Evolutionary conservation across 345 rosid species (phyloP).

Genomic region (Ailanthus altissimus): DNA sequence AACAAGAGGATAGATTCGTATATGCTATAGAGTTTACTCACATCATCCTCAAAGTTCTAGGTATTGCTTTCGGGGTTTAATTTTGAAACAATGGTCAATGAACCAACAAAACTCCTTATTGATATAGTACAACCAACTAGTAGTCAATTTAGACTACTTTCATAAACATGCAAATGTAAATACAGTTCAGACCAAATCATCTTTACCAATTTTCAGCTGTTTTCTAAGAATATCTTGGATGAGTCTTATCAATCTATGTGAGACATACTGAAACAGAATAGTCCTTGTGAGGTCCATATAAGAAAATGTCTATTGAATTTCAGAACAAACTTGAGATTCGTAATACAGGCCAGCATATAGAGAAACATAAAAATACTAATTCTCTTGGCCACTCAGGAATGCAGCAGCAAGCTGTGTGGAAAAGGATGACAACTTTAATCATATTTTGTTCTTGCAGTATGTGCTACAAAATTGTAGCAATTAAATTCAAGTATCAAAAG

Average conservation of each 20-base stretch:
- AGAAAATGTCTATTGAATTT: constrained; percentile 9
- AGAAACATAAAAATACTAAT: constrained; percentile 71
- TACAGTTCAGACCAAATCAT: neutral
- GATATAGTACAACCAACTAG: neutral
- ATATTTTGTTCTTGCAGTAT: neutral
- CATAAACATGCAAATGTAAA: neutral
- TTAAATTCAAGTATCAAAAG: neutral
- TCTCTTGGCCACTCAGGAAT: constrained; percentile 52
- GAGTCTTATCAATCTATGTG: neutral
- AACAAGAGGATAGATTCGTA: no score
- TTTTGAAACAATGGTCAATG: neutral
- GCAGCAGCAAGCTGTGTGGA: constrained; percentile 53
- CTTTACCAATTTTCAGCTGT: neutral
- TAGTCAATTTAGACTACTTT: neutral
- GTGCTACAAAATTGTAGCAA: neutral
- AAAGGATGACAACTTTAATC: constrained; percentile 13
- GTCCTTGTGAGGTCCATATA: neutral
- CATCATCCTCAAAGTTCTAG: no score
- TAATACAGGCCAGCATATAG: constrained; percentile 78
- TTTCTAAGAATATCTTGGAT: neutral
- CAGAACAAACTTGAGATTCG: constrained; percentile 72
- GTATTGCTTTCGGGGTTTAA: no score
- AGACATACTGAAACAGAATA: neutral
- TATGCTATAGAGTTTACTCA: no score
- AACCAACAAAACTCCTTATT: neutral